Conservation (phyloP, 352 stramenopile genomes). For the Globisporangium alternatum region DNA sequence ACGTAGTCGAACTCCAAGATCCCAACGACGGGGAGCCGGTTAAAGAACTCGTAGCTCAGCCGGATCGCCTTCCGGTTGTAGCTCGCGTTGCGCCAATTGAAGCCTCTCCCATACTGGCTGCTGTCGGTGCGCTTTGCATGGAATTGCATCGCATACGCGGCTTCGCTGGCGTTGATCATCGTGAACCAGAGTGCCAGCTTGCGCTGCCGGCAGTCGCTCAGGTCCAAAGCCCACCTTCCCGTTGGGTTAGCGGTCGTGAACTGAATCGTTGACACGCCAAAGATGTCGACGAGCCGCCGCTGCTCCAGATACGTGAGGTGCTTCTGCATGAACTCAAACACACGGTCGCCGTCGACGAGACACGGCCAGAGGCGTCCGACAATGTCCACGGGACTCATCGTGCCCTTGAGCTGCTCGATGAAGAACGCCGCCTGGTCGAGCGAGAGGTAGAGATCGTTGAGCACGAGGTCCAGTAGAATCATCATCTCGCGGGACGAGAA, state of each 20-base stretch:
- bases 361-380: slow-evolving; percentile 52
- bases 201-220: slow-evolving; percentile 49
- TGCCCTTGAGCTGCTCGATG: slow-evolving; percentile 29
- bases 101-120: slow-evolving; percentile 54
- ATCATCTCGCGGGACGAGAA: slow-evolving; percentile 52
- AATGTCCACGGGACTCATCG: slow-evolving; percentile 52
- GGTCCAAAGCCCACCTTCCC: slow-evolving; percentile 50
- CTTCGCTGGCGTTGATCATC: slow-evolving; percentile 51
- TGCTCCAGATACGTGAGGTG: slow-evolving; percentile 42
- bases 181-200: slow-evolving; percentile 72
- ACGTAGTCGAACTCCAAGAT: slow-evolving; percentile 76
- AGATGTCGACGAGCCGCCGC: slow-evolving; percentile 52
- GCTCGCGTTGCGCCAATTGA: slow-evolving; percentile 61
- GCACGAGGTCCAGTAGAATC: slow-evolving; percentile 41
- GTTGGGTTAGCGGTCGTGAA: slow-evolving; percentile 64
- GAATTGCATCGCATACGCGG: slow-evolving; percentile 18
- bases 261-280: slow-evolving; percentile 43
- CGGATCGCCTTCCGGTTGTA: slow-evolving; percentile 57
- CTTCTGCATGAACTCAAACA: slow-evolving; percentile 47
- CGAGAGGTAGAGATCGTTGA: slow-evolving; percentile 53
- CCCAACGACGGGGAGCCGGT: slow-evolving; percentile 41
- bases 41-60: slow-evolving; percentile 59
- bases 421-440: slow-evolving; percentile 39
- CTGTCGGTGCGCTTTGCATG: slow-evolving; percentile 54
- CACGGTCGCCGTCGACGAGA: slow-evolving; percentile 47